phyloP scores from a whole-genome alignment of 345 rosid species.

The Euclidium syriacum region DNA sequence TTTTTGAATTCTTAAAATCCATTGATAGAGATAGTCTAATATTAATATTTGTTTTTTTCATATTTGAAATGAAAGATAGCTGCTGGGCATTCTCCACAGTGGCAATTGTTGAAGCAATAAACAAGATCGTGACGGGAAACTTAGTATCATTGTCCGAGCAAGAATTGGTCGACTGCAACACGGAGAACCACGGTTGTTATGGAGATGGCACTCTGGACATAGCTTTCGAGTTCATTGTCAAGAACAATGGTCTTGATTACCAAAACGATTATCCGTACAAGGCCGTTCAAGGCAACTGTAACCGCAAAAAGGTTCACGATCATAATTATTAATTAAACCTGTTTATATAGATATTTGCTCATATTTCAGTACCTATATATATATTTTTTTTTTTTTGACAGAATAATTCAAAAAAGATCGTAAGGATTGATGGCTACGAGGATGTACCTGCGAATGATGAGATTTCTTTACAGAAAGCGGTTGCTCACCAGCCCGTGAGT shows the following conservation, averaged over 20 bases:
- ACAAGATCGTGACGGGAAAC: slow-evolving; percentile 27
- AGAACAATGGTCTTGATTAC: slow-evolving; percentile 25
- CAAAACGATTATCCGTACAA: slow-evolving; percentile 16
- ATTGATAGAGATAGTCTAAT: no score
- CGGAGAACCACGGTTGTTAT: not conserved
- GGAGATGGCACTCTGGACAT: not conserved
- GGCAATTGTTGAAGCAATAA: slow-evolving; percentile 21
- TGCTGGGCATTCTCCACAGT: slow-evolving; percentile 31
- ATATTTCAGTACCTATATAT: not conserved
- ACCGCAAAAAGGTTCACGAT: slow-evolving; percentile 43
- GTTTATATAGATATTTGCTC: not conserved
- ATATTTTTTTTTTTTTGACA: not conserved
- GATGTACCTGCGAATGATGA: slow-evolving; percentile 16
- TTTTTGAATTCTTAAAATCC: no score
- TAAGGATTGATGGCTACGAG: slow-evolving; percentile 13
- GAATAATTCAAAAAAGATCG: not conserved
- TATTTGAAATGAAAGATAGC: slow-evolving; percentile 14
- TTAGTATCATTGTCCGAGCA: slow-evolving; percentile 29
- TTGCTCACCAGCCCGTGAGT: slow-evolving; percentile 30
- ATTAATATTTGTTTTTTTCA: not conserved
- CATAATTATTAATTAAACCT: no score
- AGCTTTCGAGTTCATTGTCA: slow-evolving; percentile 35
- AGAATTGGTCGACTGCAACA: slow-evolving; percentile 24
- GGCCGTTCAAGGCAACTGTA: slow-evolving; percentile 20
- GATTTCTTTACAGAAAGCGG: slow-evolving; percentile 3